Conservation (phyloP, 495 filamentous ascomycete genomes). For the Aspergillus baeticus region DNA sequence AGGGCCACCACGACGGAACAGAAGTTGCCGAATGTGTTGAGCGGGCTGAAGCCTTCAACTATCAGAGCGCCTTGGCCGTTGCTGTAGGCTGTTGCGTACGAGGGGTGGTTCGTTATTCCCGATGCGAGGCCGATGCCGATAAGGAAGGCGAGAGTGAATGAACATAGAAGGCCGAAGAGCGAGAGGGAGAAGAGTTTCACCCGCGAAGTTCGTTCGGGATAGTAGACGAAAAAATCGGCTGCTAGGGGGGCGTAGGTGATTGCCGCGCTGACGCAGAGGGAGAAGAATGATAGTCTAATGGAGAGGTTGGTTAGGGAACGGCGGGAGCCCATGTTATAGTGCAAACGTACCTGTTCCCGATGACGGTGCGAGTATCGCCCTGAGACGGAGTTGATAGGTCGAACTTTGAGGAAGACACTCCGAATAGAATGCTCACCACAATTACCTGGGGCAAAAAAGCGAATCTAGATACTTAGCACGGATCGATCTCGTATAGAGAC, state of each 20-base stretch:
- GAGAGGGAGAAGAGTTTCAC: constrained; percentile 36
- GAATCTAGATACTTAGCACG: constrained; percentile 42
- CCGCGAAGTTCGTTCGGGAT: constrained; percentile 51
- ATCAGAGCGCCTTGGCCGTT: constrained; percentile 54
- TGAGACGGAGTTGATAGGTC: constrained; percentile 52
- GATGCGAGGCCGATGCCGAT: constrained; percentile 69
- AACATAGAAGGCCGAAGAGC: constrained; percentile 47
- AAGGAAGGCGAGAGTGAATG: constrained; percentile 62
- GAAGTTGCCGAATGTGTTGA: constrained; percentile 70
- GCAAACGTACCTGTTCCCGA: constrained; percentile 48
- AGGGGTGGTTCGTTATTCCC: constrained; percentile 50
- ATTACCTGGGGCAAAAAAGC: constrained; percentile 69
- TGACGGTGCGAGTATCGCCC: constrained; percentile 51
- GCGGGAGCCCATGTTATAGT: background rate
- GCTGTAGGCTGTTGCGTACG: constrained; percentile 56
- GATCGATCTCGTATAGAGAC: background rate
- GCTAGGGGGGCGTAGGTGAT: constrained; percentile 62
- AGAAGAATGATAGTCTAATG: constrained; percentile 63
- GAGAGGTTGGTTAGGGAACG: background rate
- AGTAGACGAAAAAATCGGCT: constrained; percentile 67
- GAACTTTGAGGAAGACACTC: constrained; percentile 63
- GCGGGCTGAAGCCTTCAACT: constrained; percentile 59
- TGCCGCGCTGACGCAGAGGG: constrained; percentile 60
- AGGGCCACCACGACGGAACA: constrained; percentile 69
- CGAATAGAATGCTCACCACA: constrained; percentile 64